These are phyloP conservation scores for Penicillium paxilli DNA, from an alignment of 495 filamentous ascomycete species.

Conservation along the genomic window DNA sequence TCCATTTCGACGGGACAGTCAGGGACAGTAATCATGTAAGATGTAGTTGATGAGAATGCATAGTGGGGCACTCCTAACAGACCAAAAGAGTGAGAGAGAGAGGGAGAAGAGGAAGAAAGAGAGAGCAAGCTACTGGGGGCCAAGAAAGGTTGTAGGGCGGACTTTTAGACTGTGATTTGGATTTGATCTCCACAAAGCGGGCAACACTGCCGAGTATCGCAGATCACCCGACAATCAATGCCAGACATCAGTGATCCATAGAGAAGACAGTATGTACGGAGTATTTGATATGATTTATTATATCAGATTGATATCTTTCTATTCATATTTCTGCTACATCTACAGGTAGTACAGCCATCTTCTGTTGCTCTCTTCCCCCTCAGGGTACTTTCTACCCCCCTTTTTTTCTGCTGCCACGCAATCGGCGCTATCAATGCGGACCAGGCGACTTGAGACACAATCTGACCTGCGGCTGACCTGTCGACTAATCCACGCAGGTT, in stretches of 20 bases:
- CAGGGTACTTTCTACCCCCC: background rate
- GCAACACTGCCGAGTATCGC: conserved; percentile 22
- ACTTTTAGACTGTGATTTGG: conserved; percentile 6
- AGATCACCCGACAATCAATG: conserved; percentile 24
- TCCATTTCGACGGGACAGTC: background rate
- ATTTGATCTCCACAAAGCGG: conserved; percentile 14
- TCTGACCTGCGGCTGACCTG: conserved; percentile 4
- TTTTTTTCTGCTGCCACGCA: too few relatives aligned
- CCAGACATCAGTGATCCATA: too few relatives aligned
- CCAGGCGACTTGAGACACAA: background rate
- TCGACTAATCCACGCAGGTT: background rate
- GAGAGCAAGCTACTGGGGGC: conserved; percentile 1
- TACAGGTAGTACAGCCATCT: too few relatives aligned
- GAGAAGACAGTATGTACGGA: too few relatives aligned
- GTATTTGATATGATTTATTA: background rate
- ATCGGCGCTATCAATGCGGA: background rate
- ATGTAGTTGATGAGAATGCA: conserved; percentile 4
- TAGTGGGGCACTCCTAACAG: conserved; percentile 6
- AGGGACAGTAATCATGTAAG: background rate
- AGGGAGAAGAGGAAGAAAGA: background rate
- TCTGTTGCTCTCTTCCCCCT: background rate
- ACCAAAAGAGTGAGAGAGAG: background rate
- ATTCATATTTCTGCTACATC: too few relatives aligned
- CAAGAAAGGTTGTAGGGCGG: conserved; percentile 2
- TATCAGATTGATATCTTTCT: too few relatives aligned